Evolutionary conservation across 345 rosid genomes (phyloP), one percentile per base, ranked within the genome.

Genomic region (Rhodamnia rubescens): DNA sequence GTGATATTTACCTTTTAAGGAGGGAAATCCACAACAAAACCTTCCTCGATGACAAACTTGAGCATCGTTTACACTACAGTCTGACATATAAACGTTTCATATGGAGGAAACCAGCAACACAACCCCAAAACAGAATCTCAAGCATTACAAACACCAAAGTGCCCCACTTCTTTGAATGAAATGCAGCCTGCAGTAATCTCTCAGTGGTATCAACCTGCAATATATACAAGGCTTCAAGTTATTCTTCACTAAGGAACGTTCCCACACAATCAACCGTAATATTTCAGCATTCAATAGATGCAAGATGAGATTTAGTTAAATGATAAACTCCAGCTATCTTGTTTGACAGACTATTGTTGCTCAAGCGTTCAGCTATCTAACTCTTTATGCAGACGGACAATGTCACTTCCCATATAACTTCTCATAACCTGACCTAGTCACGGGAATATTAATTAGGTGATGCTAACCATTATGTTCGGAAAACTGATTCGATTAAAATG

Each of bases 121-220:
- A 85, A 55, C 92, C 89, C 93, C 95, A 93, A 83, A 89, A 92
- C 59, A 92, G 42, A 47, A 93, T 93, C 90, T 86, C 91, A 53
- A 90, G 85, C 81, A 90, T 57, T 69, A 93, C 95, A 86, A 91
- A 90, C 26, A 85, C 88, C 55, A 92, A 86, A 27, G 92, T 91
- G 53, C 93, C 89, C 94, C 93, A 92, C 53, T 88, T 88, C 88
- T 88, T 80, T 4, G 92, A 92, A 78, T 83, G 89, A 58, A 92
- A 85, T 69, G 90, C 57, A n/a, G 32, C 53, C 86, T 86, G 91
- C 83, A 93, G 84, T 52, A 88, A 54, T 4, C 82, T 86, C 86
- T 92, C 89, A 16, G 89, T 56, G 75, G 85, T 87, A 58, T 92
- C 91, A 80, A 90, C 91, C 93, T 92, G 90, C 88, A 88, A 13